Conservation (phyloP, 1,139 yeast genomes). For the Blastobotrys buckinghamii region DNA sequence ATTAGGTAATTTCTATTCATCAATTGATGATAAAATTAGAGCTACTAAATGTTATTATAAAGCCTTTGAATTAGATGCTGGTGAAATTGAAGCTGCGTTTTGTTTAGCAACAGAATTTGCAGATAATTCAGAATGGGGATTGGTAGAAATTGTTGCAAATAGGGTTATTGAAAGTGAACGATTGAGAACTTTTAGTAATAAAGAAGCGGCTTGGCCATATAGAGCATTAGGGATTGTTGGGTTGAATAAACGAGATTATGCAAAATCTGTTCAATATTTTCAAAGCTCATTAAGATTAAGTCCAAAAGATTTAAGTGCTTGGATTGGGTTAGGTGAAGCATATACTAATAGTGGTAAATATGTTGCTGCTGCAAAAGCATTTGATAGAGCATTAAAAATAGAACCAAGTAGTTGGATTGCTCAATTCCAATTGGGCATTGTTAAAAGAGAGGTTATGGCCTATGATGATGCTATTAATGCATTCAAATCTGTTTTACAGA, state of each 20-base stretch:
- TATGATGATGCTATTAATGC: constrained; percentile 42
- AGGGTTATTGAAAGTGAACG: constrained; percentile 53
- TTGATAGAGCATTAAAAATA: constrained; percentile 54
- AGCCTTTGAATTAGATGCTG: constrained; percentile 81
- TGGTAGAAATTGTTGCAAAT: constrained; percentile 70
- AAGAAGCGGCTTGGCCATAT: constrained; percentile 67
- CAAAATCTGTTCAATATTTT: constrained; percentile 80
- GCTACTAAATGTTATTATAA: constrained; percentile 85
- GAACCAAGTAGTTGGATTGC: constrained; percentile 56
- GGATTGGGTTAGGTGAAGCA: constrained; percentile 95
- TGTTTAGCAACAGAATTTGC: constrained; percentile 67
- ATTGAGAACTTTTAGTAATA: constrained; percentile 33
- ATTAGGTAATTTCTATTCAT: constrained; percentile 64
- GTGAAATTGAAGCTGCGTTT: constrained; percentile 69
- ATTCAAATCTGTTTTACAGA: constrained; percentile 40
- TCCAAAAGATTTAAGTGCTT: constrained; percentile 64
- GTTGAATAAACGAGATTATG: constrained; percentile 65
- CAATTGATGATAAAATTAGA: constrained; percentile 53
- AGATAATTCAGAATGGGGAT: constrained; percentile 67
- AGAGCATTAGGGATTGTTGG: constrained; percentile 78
- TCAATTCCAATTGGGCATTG: constrained; percentile 59
- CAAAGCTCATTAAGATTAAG: constrained; percentile 76
- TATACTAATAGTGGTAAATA: constrained; percentile 78
- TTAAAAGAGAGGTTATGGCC: constrained; percentile 47
- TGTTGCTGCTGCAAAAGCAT: constrained; percentile 83